These are phyloP conservation scores for Panaeolus cyanescens DNA, from an alignment of 768 basidiomycete genomes.

Conservation along the genomic window DNA sequence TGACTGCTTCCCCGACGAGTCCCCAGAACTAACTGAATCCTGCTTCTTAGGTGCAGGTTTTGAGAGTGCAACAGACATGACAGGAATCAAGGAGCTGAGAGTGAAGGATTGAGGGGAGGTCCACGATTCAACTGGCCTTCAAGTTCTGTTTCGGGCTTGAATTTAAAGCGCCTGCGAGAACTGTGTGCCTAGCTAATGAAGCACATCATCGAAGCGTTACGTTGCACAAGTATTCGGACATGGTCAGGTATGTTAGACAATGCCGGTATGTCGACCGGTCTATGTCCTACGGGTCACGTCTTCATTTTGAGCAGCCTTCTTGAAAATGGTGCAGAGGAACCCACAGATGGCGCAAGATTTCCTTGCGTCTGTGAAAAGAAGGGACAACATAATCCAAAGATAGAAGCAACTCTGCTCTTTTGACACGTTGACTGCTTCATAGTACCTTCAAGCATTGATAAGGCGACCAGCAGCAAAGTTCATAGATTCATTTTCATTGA, in stretches of 20 bases:
- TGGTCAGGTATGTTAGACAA: not conserved
- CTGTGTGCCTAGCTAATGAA: not conserved
- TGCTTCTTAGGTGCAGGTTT: not conserved
- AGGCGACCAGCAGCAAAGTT: no score
- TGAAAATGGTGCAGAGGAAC: conserved; percentile 1
- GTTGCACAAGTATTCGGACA: not conserved
- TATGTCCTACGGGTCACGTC: not conserved
- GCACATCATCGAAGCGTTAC: not conserved
- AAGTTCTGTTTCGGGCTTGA: not conserved
- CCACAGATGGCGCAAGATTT: not conserved
- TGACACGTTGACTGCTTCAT: no score
- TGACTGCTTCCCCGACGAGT: conserved; percentile 5
- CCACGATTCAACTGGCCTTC: not conserved
- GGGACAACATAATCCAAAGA: not conserved
- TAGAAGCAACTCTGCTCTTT: not conserved
- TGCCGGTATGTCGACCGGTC: not conserved
- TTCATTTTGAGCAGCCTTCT: not conserved
- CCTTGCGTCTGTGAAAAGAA: not conserved
- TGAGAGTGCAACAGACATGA: not conserved
- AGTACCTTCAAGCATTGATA: no score
- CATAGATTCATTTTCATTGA: no score
- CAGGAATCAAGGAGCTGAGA: not conserved
- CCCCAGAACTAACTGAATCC: not conserved
- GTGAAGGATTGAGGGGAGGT: not conserved
- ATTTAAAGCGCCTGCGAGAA: not conserved